Conservation (phyloP, 768 basidiomycete species). For the Ramaria sp. region DNA sequence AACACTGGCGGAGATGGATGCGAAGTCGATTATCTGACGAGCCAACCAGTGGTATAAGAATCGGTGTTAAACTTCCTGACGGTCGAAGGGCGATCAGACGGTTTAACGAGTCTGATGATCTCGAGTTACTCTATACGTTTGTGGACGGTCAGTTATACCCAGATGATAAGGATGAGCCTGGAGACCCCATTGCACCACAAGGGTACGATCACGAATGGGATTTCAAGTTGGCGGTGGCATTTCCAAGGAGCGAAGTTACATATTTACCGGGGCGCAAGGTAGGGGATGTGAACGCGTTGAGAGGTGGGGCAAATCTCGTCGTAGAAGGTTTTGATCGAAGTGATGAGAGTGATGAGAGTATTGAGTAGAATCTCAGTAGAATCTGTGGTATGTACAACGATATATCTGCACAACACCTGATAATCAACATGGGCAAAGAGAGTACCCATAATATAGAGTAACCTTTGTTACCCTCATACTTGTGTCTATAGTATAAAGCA, state of each 20-base stretch:
- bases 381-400: too few relatives aligned
- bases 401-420: too few relatives aligned
- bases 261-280: slow-evolving; percentile 25
- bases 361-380: slow-evolving; percentile 5
- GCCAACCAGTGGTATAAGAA: slow-evolving; percentile 26
- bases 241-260: slow-evolving; percentile 54
- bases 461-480: too few relatives aligned
- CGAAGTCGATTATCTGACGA: slow-evolving; percentile 12
- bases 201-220: slow-evolving; percentile 48
- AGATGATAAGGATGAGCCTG: slow-evolving; percentile 20
- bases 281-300: slow-evolving; percentile 15
- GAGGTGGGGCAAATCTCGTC: slow-evolving; percentile 21
- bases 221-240: slow-evolving; percentile 58
- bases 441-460: too few relatives aligned
- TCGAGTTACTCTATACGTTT: slow-evolving; percentile 62
- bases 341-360: slow-evolving; percentile 4
- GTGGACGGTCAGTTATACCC: slow-evolving; percentile 52
- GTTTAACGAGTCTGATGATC: slow-evolving; percentile 36
- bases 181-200: slow-evolving; percentile 14
- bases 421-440: too few relatives aligned
- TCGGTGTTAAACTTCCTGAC: slow-evolving; percentile 42
- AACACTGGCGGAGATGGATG: slow-evolving; percentile 11
- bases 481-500: too few relatives aligned
- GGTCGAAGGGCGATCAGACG: slow-evolving; percentile 43
- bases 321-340: slow-evolving; percentile 15